phyloP scores from a whole-genome alignment of 768 basidiomycete genomes.

The Scleroderma citrinum region DNA sequence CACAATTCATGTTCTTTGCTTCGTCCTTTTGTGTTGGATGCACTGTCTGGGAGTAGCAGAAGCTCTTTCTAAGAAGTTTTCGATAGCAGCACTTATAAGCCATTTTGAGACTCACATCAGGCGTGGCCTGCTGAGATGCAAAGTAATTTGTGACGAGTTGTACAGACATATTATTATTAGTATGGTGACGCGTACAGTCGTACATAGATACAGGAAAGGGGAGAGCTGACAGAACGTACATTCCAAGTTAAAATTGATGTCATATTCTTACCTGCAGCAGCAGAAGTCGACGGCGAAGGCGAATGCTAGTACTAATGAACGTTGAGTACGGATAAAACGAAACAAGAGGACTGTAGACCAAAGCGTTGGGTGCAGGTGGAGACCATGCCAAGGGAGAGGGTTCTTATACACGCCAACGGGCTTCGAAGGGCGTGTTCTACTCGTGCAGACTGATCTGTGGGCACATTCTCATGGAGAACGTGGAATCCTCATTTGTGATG shows the following conservation, averaged over 20 bases:
- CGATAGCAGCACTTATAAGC: neutral
- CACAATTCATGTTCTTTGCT: slow-evolving; percentile 28
- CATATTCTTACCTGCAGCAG: neutral
- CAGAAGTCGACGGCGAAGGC: slow-evolving; percentile 1
- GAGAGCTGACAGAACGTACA: neutral
- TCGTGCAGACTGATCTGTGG: slow-evolving; percentile 3
- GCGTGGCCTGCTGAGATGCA: neutral
- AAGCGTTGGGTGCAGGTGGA: too few relatives aligned
- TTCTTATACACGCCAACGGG: slow-evolving; percentile 8
- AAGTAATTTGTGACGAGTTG: slow-evolving; percentile 2
- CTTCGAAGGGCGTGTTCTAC: slow-evolving; percentile 10
- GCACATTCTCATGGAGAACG: too few relatives aligned
- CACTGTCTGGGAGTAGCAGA: slow-evolving; percentile 23
- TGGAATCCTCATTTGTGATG: slow-evolving; percentile 15
- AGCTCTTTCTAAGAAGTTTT: slow-evolving; percentile 25
- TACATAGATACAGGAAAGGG: neutral
- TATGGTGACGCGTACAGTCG: neutral
- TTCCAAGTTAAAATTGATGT: neutral
- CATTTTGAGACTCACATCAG: slow-evolving; percentile 16
- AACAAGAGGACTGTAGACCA: too few relatives aligned
- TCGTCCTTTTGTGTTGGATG: slow-evolving; percentile 13
- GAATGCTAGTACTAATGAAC: slow-evolving; percentile 7
- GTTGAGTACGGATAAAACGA: slow-evolving; percentile 6
- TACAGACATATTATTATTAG: slow-evolving; percentile 1
- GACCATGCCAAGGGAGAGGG: neutral